phyloP scores from a whole-genome alignment of 164 flowering plant species.

The Vitis vinifera region DNA sequence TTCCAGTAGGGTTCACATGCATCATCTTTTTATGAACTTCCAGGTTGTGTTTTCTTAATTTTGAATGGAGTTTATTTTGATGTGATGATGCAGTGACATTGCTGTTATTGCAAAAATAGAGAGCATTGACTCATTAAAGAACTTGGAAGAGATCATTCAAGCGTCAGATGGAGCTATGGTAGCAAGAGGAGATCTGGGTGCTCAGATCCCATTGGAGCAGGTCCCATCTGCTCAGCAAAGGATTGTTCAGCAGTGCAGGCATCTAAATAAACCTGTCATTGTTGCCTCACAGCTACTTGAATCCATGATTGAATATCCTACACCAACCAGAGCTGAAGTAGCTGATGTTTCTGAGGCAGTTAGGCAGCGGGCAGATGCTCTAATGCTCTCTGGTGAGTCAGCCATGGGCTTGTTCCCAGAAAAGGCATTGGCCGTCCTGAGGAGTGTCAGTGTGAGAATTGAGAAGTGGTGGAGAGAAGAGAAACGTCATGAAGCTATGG shows the following conservation, averaged over 20 bases:
- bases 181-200: slow-evolving; percentile 96
- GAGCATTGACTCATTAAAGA: slow-evolving; percentile 88
- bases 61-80: neutral
- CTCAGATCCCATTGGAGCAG: slow-evolving; percentile 96
- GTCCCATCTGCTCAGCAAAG: slow-evolving; percentile 92
- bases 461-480: slow-evolving; percentile 98
- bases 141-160: slow-evolving; percentile 83
- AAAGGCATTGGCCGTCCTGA: slow-evolving; percentile 81
- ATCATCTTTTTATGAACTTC: too few species aligned
- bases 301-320: slow-evolving; percentile 97
- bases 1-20: neutral
- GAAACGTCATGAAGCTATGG: slow-evolving; percentile 74
- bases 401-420: slow-evolving; percentile 98
- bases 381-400: slow-evolving; percentile 99
- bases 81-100: slow-evolving; percentile 63
- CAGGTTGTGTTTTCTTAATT: too few species aligned
- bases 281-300: slow-evolving; percentile 97
- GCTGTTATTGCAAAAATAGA: slow-evolving; percentile 91
- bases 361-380: slow-evolving; percentile 88
- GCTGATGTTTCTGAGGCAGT: slow-evolving; percentile 99
- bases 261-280: slow-evolving; percentile 89
- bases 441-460: slow-evolving; percentile 88
- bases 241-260: slow-evolving; percentile 80
- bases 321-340: slow-evolving; percentile 98
- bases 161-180: slow-evolving; percentile 99